Conservation (phyloP, 352 stramenopile genomes). For the Phytophthora fragariae region DNA sequence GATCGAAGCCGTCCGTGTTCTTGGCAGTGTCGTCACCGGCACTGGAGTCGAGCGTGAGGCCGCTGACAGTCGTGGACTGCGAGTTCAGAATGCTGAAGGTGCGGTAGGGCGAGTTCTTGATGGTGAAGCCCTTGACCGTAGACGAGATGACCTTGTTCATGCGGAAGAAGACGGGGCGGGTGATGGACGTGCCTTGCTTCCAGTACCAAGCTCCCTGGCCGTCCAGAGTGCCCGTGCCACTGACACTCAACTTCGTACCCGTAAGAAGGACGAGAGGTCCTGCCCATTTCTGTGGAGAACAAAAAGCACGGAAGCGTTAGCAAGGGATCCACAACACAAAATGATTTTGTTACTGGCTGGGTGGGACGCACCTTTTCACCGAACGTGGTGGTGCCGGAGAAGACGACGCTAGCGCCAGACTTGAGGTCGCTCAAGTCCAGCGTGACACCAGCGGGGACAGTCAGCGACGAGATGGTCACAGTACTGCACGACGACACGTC, state of each 20-base stretch:
- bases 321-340: background rate
- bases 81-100: constrained; percentile 36
- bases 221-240: constrained; percentile 38
- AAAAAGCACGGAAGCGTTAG: background rate
- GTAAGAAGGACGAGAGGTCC: constrained; percentile 40
- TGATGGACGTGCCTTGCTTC: constrained; percentile 35
- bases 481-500: constrained; percentile 32
- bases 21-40: constrained; percentile 10
- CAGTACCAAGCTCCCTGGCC: constrained; percentile 46
- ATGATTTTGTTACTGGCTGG: background rate
- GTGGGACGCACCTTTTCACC: constrained; percentile 24
- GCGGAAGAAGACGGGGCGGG: constrained; percentile 40
- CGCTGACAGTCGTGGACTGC: constrained; percentile 24
- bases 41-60: constrained; percentile 28
- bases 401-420: constrained; percentile 35
- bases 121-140: constrained; percentile 33
- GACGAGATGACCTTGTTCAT: constrained; percentile 31
- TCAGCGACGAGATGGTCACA: constrained; percentile 36
- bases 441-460: constrained; percentile 40
- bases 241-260: constrained; percentile 30
- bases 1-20: constrained; percentile 32
- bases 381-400: constrained; percentile 44
- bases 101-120: constrained; percentile 33
- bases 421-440: constrained; percentile 41
- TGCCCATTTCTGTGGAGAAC: constrained; percentile 15